Percentiles rank a stretch among this genome's conserved stretches.
These are phyloP conservation scores for Penicilliopsis zonata DNA, from an alignment of 495 filamentous ascomycete genomes.

Conservation along the genomic window DNA sequence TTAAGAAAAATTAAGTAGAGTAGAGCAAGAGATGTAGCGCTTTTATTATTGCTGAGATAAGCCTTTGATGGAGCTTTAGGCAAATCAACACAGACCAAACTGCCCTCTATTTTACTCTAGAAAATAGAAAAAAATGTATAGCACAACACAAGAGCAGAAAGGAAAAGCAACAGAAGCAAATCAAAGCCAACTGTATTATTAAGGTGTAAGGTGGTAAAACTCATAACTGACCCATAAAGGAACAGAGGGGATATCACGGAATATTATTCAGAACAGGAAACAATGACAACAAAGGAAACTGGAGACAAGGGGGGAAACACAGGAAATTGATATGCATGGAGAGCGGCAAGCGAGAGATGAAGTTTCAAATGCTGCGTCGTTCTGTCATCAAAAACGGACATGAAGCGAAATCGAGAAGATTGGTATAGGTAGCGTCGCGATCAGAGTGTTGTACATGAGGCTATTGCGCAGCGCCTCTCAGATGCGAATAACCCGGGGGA, in stretches of 20 bases:
- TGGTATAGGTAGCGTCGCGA: conserved; percentile 16
- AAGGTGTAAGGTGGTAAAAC: conserved; percentile 23
- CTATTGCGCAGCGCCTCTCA: conserved; percentile 10
- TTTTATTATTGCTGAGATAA: too few relatives aligned
- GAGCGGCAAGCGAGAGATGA: conserved; percentile 1
- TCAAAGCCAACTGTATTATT: conserved; percentile 10
- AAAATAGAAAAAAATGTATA: conserved; percentile 1
- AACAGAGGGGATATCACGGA: conserved; percentile 29
- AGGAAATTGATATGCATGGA: background rate
- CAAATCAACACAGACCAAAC: too few relatives aligned
- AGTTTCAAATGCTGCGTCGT: conserved; percentile 33
- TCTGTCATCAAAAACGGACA: conserved; percentile 37
- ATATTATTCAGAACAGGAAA: conserved; percentile 10
- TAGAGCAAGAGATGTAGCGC: too few relatives aligned
- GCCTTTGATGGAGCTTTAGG: too few relatives aligned
- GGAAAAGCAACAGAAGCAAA: conserved; percentile 1
- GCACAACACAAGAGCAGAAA: conserved; percentile 8
- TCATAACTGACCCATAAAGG: conserved; percentile 14
- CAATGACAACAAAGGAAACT: conserved; percentile 7
- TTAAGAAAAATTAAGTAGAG: too few relatives aligned
- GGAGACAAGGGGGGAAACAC: conserved; percentile 4
- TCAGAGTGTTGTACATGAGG: conserved; percentile 30
- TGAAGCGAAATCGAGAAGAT: conserved; percentile 19
- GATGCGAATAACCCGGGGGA: too few relatives aligned
- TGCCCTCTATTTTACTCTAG: background rate